Evolutionary conservation across 2,329 filamentous ascomycete genomes (phyloP).

Genomic region (Neofusicoccum sp.): DNA sequence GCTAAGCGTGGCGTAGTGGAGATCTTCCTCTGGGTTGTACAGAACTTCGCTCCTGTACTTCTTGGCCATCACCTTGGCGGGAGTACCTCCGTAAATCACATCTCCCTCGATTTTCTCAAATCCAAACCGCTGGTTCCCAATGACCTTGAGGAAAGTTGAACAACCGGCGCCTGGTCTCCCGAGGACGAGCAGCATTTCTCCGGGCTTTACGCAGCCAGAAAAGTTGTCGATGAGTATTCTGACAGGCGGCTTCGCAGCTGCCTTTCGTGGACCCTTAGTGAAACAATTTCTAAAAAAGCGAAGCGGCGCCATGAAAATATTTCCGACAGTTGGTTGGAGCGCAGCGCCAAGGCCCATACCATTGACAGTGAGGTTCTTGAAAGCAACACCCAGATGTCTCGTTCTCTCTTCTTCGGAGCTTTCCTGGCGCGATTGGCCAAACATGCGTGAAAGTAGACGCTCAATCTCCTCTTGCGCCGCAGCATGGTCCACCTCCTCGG

Average conservation of each 20-base stretch:
- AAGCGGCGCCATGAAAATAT: constrained; percentile 63
- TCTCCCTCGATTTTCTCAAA: constrained; percentile 62
- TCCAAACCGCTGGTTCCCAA: constrained; percentile 65
- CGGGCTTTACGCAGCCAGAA: constrained; percentile 70
- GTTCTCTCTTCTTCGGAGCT: constrained; percentile 72
- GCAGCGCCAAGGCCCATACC: constrained; percentile 64
- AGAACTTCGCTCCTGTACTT: constrained; percentile 67
- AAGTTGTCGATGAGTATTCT: constrained; percentile 67
- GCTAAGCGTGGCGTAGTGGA: constrained; percentile 77
- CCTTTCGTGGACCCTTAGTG: constrained; percentile 45
- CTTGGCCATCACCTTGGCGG: constrained; percentile 54
- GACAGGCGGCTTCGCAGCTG: constrained; percentile 56
- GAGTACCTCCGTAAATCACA: constrained; percentile 57
- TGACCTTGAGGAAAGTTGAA: constrained; percentile 69
- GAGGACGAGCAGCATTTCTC: constrained; percentile 71
- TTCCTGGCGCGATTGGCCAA: constrained; percentile 65
- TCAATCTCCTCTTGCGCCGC: constrained; percentile 58
- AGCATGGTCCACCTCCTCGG: background rate
- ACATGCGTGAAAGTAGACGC: constrained; percentile 69
- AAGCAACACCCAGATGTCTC: constrained; percentile 68
- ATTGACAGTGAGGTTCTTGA: constrained; percentile 65
- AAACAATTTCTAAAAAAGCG: constrained; percentile 56
- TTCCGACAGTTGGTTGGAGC: constrained; percentile 62
- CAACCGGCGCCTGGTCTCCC: constrained; percentile 71
- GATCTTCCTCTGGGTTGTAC: constrained; percentile 78